Evolutionary conservation across 495 filamentous ascomycete genomes (phyloP).

Genomic region (Podospora didyma): DNA sequence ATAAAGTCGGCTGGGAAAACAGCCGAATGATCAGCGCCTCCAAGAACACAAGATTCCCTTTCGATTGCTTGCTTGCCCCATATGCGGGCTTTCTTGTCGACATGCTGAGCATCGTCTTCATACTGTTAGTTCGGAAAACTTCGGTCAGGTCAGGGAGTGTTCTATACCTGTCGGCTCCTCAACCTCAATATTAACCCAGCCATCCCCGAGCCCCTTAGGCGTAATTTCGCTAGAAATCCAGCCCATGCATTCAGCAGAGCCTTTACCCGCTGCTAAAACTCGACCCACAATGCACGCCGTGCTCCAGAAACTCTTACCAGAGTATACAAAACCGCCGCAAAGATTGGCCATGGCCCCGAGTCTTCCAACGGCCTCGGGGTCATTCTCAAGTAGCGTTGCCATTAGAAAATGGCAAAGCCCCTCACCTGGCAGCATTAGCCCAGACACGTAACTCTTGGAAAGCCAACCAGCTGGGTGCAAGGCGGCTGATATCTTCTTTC

Average conservation of each 20-base stretch:
- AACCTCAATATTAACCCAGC: conserved; percentile 61
- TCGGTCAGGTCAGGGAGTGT: background rate
- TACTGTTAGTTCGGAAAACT: background rate
- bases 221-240: conserved; percentile 63
- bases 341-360: conserved; percentile 69
- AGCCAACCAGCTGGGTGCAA: conserved; percentile 68
- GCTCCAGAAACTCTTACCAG: conserved; percentile 75
- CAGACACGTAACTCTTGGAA: conserved; percentile 72
- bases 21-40: conserved; percentile 42
- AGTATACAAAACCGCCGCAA: conserved; percentile 74
- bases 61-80: conserved; percentile 47
- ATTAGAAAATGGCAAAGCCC: conserved; percentile 71
- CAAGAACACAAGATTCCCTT: conserved; percentile 49
- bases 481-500: conserved; percentile 38
- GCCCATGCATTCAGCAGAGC: conserved; percentile 70
- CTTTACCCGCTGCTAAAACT: conserved; percentile 62
- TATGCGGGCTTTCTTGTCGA: conserved; percentile 43
- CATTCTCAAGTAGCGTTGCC: conserved; percentile 72
- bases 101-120: conserved; percentile 36
- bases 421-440: conserved; percentile 75
- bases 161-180: conserved; percentile 47
- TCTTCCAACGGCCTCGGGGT: conserved; percentile 55
- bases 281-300: conserved; percentile 72
- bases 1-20: conserved; percentile 56
- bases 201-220: conserved; percentile 49